These are phyloP conservation scores for Paecilomyces sp. DNA, from an alignment of 2,329 filamentous ascomycete species.

Conservation along the genomic window DNA sequence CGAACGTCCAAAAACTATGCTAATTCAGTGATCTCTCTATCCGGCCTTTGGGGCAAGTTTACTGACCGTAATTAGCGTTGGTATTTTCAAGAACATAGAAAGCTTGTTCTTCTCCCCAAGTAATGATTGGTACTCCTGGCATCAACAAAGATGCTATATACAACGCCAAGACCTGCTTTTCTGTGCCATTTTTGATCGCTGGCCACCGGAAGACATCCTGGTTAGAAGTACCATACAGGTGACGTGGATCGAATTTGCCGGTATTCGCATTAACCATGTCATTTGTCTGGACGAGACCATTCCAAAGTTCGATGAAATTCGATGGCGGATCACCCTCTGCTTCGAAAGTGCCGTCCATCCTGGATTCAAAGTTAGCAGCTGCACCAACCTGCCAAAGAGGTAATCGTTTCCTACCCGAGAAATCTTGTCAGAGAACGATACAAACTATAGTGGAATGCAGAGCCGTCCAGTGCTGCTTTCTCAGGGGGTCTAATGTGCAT, in stretches of 20 bases:
- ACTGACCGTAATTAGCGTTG: conserved; percentile 45
- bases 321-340: conserved; percentile 42
- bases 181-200: conserved; percentile 45
- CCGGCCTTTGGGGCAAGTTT: no score
- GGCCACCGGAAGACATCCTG: conserved; percentile 57
- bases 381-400: neutral
- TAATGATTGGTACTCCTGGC: conserved; percentile 50
- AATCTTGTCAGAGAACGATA: conserved; percentile 51
- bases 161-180: conserved; percentile 46
- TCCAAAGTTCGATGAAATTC: conserved; percentile 47
- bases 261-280: conserved; percentile 50
- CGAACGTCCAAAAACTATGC: conserved; percentile 48
- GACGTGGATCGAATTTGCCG: conserved; percentile 50
- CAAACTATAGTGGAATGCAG: conserved; percentile 52
- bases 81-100: conserved; percentile 55
- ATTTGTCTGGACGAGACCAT: conserved; percentile 46
- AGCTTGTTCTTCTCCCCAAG: conserved; percentile 56
- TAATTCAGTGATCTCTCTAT: neutral
- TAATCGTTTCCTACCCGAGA: conserved; percentile 30
- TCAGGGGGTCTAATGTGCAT: conserved; percentile 43
- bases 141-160: conserved; percentile 49
- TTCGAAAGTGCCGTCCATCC: conserved; percentile 43
- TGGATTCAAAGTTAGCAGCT: neutral
- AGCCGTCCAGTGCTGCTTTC: conserved; percentile 46
- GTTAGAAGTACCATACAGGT: conserved; percentile 55